Evolutionary conservation across 2,329 filamentous ascomycete species (phyloP).

Genomic region (Zymoseptoria crescenta): DNA sequence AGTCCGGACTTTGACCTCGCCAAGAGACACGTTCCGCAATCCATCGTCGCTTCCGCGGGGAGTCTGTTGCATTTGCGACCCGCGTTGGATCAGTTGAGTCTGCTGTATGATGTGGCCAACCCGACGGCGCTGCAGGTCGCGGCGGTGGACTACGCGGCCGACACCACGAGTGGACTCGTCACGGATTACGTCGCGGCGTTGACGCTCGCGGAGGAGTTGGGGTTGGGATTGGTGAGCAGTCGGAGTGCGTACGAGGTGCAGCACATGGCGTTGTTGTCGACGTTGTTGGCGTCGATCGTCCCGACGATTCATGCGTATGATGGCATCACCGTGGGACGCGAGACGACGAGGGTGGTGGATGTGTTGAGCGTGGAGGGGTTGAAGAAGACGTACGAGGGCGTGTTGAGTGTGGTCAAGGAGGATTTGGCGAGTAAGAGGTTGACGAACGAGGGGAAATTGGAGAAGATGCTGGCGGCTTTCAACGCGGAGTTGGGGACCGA

Average conservation of each 20-base stretch:
- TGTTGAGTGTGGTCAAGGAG: conserved; percentile 55
- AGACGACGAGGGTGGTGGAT: conserved; percentile 75
- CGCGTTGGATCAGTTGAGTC: conserved; percentile 82
- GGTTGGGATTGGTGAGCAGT: conserved; percentile 76
- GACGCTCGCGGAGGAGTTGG: conserved; percentile 78
- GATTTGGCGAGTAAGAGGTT: conserved; percentile 47
- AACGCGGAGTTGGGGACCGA: conserved; percentile 90
- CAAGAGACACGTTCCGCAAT: conserved; percentile 87
- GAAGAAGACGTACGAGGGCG: conserved; percentile 58
- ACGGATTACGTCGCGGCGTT: conserved; percentile 80
- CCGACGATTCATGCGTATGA: conserved; percentile 76
- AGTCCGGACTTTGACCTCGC: conserved; percentile 89
- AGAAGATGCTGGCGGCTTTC: conserved; percentile 63
- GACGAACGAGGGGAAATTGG: conserved; percentile 63
- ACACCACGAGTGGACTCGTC: conserved; percentile 62
- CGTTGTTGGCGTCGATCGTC: conserved; percentile 65
- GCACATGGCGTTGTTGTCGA: conserved; percentile 89
- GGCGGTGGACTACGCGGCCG: conserved; percentile 70
- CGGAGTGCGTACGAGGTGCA: conserved; percentile 84
- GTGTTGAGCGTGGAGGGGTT: conserved; percentile 66
- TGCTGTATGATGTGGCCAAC: conserved; percentile 85
- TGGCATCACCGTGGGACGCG: conserved; percentile 71
- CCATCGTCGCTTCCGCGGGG: conserved; percentile 77
- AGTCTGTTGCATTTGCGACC: conserved; percentile 72
- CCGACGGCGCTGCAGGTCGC: conserved; percentile 90